Base-by-base conservation (phyloP, 2,329 filamentous ascomycete species). In the Coniochaeta sp. region DNA sequence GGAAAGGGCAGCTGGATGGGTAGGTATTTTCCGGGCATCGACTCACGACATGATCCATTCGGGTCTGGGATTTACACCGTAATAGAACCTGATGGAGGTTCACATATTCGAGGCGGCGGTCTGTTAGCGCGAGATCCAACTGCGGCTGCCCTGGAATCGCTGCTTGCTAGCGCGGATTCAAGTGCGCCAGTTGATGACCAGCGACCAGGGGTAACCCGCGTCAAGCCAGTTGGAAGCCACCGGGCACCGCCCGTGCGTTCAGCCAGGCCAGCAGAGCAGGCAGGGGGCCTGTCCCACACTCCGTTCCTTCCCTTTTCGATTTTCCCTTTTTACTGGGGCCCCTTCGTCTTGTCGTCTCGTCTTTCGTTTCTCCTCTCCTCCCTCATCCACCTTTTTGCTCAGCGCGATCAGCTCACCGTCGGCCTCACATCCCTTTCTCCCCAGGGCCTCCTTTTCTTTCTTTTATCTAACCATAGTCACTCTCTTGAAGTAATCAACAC, bases 401-500 rank as follows among this genome's bases (percentile, higher is more conserved):
- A 52, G 52, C 51, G 50, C 50, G 45, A 52, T 49, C 53, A 52
- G 30, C 56, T 48, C 55, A 57, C 54, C 55, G 58, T 58, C 57
- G 59, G 55, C 57, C 57, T 52, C 56, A 51, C 55, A 52, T 48
- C 58, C 50, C 53, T 51, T 56, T 56, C 52, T 49, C 55, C 53
- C 52, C 20, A 26, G 22, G 38, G 38, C 55, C 55, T 56, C 58
- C 57, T 53, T 56, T 62, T 61, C 57, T 65, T 59, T 62, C 67
- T 72, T 71, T 72, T 72, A 66, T 65, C 70, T 75, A 70, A 66
- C 63, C 63, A 66, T 66, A 76, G 74, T 78, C 75, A 68, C 69
- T 78, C 74, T 67, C 74, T 78, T 76, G 67, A 65, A 65, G 58
- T 63, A 63, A 53, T 58, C 60, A 61, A 31, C 28, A 28, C 28